These are phyloP conservation scores for Cymbidium sinense DNA, from an alignment of 106 monocot species.

Conservation along the genomic window DNA sequence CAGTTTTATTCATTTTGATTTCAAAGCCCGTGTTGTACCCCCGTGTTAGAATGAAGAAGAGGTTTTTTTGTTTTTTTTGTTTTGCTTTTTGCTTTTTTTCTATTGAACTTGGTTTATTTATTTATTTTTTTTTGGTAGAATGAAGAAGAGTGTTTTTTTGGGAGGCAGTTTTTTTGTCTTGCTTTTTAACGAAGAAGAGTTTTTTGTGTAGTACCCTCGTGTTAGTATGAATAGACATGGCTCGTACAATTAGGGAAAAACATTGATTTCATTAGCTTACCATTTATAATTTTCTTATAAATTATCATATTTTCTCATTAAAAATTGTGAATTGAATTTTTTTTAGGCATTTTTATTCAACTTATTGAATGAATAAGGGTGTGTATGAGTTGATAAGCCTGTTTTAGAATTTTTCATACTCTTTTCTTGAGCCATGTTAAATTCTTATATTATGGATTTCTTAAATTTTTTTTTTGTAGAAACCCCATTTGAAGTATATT, in stretches of 20 bases:
- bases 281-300: neutral
- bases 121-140: too few species aligned
- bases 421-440: neutral
- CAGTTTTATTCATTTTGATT: neutral
- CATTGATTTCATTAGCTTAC: neutral
- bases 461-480: too few species aligned
- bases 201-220: too few species aligned
- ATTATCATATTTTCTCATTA: neutral
- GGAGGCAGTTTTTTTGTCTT: too few species aligned
- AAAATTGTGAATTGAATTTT: neutral
- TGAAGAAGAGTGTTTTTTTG: too few species aligned
- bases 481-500: too few species aligned
- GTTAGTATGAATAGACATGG: neutral
- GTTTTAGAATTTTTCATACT: neutral
- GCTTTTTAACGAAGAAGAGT: too few species aligned
- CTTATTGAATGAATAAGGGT: neutral
- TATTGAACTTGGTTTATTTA: neutral
- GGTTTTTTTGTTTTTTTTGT: neutral
- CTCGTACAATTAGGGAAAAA: neutral
- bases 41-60: neutral
- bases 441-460: too few species aligned
- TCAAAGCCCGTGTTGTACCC: neutral
- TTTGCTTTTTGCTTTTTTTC: neutral
- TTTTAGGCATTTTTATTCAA: neutral
- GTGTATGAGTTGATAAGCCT: neutral